Percentiles rank a stretch among this genome's conserved stretches.
phyloP scores from a whole-genome alignment of 331 rosid species.

The Spiraea crenata region DNA sequence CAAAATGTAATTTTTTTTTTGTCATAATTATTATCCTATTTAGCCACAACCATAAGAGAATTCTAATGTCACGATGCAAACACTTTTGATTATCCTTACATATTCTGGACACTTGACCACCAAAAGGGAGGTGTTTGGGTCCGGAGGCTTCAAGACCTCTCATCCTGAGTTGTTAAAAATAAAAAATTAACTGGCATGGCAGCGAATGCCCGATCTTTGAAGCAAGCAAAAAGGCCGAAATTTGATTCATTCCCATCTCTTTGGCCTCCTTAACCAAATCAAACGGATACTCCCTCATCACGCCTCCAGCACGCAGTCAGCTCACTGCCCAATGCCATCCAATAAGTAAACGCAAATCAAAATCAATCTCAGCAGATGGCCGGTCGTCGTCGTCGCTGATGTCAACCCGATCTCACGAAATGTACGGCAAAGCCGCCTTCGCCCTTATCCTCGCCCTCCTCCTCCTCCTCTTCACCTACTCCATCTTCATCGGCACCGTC shows the following conservation, averaged over 20 bases:
- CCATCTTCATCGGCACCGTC: slow-evolving; percentile 51
- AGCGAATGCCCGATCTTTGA: not conserved
- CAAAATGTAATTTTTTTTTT: too few relatives aligned
- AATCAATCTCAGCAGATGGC: not conserved
- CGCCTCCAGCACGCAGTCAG: too few relatives aligned
- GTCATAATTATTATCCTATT: too few relatives aligned
- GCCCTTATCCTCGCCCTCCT: slow-evolving; percentile 43
- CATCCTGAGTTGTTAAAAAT: too few relatives aligned
- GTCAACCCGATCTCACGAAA: slow-evolving; percentile 13
- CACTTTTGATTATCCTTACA: too few relatives aligned
- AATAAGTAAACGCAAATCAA: too few relatives aligned
- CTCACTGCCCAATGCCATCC: too few relatives aligned
- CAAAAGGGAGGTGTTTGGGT: too few relatives aligned
- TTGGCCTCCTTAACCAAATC: slow-evolving; percentile 16
- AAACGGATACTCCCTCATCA: not conserved
- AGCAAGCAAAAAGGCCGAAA: not conserved
- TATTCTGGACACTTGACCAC: too few relatives aligned
- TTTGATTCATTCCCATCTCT: not conserved
- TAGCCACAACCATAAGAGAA: too few relatives aligned
- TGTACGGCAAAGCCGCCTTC: slow-evolving; percentile 54
- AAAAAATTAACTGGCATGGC: not conserved
- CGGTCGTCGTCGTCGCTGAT: not conserved
- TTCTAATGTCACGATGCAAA: too few relatives aligned
- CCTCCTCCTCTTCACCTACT: slow-evolving; percentile 54
- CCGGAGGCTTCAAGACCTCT: too few relatives aligned